Conservation (phyloP, 176 grass and related monocot genomes). For the Bolboschoenus planiculmis region DNA sequence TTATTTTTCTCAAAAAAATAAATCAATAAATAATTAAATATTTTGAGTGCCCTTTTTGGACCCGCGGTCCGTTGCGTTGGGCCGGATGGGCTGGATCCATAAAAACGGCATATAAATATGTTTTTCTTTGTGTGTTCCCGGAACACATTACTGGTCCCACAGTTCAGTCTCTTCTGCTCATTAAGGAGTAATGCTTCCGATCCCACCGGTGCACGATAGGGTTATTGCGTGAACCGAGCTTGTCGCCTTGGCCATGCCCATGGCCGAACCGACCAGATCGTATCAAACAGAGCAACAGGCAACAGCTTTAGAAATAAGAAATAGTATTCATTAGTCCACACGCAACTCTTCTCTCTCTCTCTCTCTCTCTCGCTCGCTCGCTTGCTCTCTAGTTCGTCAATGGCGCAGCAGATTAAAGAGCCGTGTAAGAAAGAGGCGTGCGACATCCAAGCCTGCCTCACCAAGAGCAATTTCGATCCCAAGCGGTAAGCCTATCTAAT, state of each 20-base stretch:
- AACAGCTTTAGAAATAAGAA: too few relatives aligned
- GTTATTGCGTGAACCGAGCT: not conserved
- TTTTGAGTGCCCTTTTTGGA: not conserved
- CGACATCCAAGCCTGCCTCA: conserved; percentile 85
- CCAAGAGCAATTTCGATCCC: conserved; percentile 87
- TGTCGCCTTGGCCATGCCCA: not conserved
- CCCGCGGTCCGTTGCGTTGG: not conserved
- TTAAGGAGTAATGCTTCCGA: not conserved
- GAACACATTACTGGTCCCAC: not conserved
- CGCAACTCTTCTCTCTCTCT: too few relatives aligned
- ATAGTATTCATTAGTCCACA: too few relatives aligned
- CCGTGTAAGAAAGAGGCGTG: conserved; percentile 96
- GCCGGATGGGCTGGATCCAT: not conserved
- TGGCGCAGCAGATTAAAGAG: conserved; percentile 69
- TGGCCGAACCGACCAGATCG: not conserved
- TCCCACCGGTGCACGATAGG: not conserved
- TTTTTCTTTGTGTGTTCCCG: not conserved
- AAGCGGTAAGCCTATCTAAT: not conserved
- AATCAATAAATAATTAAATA: too few relatives aligned
- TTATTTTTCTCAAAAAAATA: too few relatives aligned
- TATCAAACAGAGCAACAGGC: too few relatives aligned
- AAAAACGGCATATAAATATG: not conserved
- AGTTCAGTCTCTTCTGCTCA: not conserved
- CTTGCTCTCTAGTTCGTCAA: not conserved
- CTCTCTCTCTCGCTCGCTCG: too few relatives aligned